phyloP scores from a whole-genome alignment of 2,329 filamentous ascomycete species.

The Gyromitra esculenta region DNA sequence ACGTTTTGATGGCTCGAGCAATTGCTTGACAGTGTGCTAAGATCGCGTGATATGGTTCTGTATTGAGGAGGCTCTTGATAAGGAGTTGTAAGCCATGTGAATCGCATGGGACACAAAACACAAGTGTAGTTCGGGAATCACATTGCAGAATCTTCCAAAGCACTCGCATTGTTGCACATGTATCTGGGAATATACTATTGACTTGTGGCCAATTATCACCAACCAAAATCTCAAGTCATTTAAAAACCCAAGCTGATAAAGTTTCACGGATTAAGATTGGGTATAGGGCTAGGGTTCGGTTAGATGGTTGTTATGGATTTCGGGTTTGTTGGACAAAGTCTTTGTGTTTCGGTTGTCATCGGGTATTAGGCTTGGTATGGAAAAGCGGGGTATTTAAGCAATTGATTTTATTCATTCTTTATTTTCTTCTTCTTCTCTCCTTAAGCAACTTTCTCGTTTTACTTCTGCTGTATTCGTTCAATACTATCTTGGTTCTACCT shows the following conservation, averaged over 20 bases:
- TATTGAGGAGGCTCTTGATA: neutral
- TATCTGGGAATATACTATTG: neutral
- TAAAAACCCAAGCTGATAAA: neutral
- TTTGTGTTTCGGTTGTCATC: too few species aligned
- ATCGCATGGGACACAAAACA: neutral
- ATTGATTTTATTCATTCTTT: too few species aligned
- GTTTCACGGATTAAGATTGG: too few species aligned
- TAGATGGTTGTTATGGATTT: too few species aligned
- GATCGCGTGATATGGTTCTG: neutral
- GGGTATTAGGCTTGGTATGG: too few species aligned
- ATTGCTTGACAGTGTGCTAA: slow-evolving; percentile 8
- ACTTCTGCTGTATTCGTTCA: too few species aligned
- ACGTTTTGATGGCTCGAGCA: neutral
- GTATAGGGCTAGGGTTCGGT: too few species aligned
- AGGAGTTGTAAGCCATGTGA: neutral
- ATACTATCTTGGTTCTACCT: too few species aligned
- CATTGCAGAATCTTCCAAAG: neutral
- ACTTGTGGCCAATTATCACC: neutral
- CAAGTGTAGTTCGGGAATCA: neutral
- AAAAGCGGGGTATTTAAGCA: too few species aligned
- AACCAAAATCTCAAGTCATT: neutral
- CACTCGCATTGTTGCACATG: neutral
- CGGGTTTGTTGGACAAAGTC: too few species aligned
- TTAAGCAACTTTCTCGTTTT: too few species aligned
- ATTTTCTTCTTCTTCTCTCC: too few species aligned